phyloP scores from a whole-genome alignment of 805 yeast genomes.

The Nakazawaea holstii region DNA sequence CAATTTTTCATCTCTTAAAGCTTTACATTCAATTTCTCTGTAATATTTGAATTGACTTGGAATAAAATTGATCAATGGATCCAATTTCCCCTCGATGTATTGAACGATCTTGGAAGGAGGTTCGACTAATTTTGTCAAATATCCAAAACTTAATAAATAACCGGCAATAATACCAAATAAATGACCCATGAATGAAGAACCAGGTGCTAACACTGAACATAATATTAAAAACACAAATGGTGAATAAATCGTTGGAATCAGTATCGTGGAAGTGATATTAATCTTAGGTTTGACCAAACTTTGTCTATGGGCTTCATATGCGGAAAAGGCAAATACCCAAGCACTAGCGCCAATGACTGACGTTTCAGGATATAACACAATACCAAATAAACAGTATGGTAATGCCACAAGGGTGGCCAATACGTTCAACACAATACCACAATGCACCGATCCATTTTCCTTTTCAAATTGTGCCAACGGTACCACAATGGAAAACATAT shows the following conservation, averaged over 20 bases:
- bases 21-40: constrained; percentile 55
- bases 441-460: constrained; percentile 76
- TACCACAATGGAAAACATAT: constrained; percentile 49
- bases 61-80: constrained; percentile 43
- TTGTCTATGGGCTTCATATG: constrained; percentile 52
- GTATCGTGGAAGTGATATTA: constrained; percentile 28
- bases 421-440: constrained; percentile 74
- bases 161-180: constrained; percentile 64
- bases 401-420: constrained; percentile 67
- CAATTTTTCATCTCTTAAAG: constrained; percentile 27
- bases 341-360: constrained; percentile 68
- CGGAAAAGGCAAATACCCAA: constrained; percentile 63
- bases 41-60: constrained; percentile 51
- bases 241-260: constrained; percentile 52
- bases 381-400: constrained; percentile 49
- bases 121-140: constrained; percentile 46
- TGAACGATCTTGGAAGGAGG: constrained; percentile 65
- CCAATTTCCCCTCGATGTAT: constrained; percentile 56
- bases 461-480: constrained; percentile 64
- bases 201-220: constrained; percentile 51
- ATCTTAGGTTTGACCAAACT: constrained; percentile 22
- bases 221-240: constrained; percentile 53
- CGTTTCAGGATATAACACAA: constrained; percentile 43
- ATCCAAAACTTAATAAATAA: constrained; percentile 52
- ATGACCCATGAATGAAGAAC: constrained; percentile 72